These are phyloP conservation scores for Misopates orontium DNA, from an alignment of 257 asterid species.

Conservation along the genomic window DNA sequence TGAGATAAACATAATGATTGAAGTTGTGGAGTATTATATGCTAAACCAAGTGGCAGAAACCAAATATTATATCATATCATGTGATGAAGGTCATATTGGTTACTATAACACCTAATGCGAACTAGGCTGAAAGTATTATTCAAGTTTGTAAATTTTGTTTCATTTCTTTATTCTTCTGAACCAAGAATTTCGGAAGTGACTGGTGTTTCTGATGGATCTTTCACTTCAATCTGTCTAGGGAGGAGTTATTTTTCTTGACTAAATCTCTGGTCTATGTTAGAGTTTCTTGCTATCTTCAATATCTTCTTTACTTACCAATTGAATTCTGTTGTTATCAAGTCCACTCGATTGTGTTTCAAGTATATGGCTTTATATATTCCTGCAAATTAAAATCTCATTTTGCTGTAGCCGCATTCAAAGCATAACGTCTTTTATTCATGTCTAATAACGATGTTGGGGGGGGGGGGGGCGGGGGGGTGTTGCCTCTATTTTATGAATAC, in stretches of 20 bases:
- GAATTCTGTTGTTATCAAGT: conserved; percentile 9
- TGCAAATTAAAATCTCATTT: not conserved
- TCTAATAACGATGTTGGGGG: not conserved
- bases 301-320: conserved; percentile 3
- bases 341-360: not conserved
- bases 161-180: conserved; percentile 15
- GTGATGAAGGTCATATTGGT: conserved; percentile 12
- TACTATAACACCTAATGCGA: not conserved
- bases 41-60: conserved; percentile 5
- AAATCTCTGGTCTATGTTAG: conserved; percentile 10
- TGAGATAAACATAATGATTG: not conserved
- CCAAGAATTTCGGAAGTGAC: conserved; percentile 5
- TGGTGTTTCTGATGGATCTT: conserved; percentile 1
- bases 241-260: conserved; percentile 9
- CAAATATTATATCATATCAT: not conserved
- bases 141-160: not conserved
- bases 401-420: conserved; percentile 1
- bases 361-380: not conserved
- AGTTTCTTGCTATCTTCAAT: not conserved
- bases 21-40: conserved; percentile 2
- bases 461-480: not conserved
- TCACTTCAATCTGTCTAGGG: conserved; percentile 8
- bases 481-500: not conserved
- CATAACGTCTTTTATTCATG: not conserved
- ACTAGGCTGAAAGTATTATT: not conserved